Evolutionary conservation across 331 rosid genomes (phyloP).

Genomic region (Malus hybrid): DNA sequence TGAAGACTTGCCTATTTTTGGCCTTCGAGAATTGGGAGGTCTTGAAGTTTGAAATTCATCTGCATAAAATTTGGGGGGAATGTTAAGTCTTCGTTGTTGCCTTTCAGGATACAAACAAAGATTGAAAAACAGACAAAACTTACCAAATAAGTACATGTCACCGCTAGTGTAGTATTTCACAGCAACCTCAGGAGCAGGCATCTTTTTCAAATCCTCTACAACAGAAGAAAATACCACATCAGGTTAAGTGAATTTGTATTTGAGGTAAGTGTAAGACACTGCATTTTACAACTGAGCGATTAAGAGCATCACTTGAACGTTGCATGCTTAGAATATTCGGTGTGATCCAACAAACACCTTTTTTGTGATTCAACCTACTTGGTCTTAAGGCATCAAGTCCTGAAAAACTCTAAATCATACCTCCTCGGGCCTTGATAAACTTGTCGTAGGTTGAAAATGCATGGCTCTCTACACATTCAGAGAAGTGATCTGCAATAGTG

Average conservation of each 20-base stretch:
- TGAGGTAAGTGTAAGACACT: conserved; percentile 5
- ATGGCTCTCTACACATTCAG: conserved; percentile 91
- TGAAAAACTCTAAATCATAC: conserved; percentile 28
- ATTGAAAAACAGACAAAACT: conserved; percentile 13
- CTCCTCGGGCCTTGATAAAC: conserved; percentile 77
- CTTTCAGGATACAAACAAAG: neutral
- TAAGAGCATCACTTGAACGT: neutral
- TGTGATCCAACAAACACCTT: neutral
- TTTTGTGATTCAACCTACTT: neutral
- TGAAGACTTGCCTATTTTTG: conserved; percentile 61
- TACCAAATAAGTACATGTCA: conserved; percentile 91
- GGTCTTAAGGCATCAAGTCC: neutral
- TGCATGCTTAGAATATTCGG: neutral
- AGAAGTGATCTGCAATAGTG: conserved; percentile 74
- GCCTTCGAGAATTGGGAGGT: conserved; percentile 81
- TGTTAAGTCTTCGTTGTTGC: conserved; percentile 12
- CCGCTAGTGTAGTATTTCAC: conserved; percentile 90
- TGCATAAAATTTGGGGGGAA: conserved; percentile 21
- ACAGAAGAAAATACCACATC: conserved; percentile 21
- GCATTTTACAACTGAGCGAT: neutral
- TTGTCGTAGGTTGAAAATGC: conserved; percentile 91
- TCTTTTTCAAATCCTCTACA: conserved; percentile 66
- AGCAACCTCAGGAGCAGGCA: conserved; percentile 89
- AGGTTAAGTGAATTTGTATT: conserved; percentile 11
- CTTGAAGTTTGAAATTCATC: conserved; percentile 98